Base-by-base conservation (phyloP, 768 basidiomycete genomes). In the Coprinellus aureogranulatus region DNA sequence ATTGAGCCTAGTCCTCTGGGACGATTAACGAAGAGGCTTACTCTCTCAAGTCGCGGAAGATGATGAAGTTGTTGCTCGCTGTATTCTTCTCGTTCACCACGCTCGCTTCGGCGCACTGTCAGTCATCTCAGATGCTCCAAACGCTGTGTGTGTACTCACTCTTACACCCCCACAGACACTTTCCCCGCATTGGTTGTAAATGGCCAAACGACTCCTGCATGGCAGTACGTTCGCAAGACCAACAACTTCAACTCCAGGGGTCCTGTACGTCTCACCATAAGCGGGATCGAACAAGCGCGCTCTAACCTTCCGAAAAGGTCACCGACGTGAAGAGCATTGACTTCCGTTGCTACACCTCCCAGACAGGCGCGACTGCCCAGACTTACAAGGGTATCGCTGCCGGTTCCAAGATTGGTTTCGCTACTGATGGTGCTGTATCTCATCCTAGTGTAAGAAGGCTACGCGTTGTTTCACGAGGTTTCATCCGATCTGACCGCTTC, bases 381-480 rank as follows among this genome's bases (percentile, higher is more conserved):
- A 83, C 80, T 9, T 68, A 76, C 55, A 70, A 71, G 27, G 49
- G 49, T 20, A 78, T 81, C 48, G 67, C 74, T 42, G 81, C 80
- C 31, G 81, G 81, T 37, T 70, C 73, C 6, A 68, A 64, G 39
- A 67, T 81, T 50, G 79, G 79, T 23, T 75, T 81, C 64, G 67
- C 65, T 46, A 67, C 71, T 57, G 74, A 79, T 60, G 67, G 68
- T 16, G 72, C 71, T 39, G 77, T 81, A 54, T 81, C 80, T 57
- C 81, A 82, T 66, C 75, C 76, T n/a, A 79, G 79, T 48, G 79
- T 77, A 59, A 41, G 31, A n/a, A n/a, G n/a, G n/a, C n/a, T n/a
- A n/a, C n/a, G n/a, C n/a, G n/a, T n/a, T n/a, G n/a, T n/a, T 27
- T 23, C 57, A 22, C n/a, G 14, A 16, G n/a, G n/a, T n/a, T n/a